These are phyloP conservation scores for Debaryomyces prosopidis DNA, from an alignment of 805 yeast genomes.

Conservation along the genomic window DNA sequence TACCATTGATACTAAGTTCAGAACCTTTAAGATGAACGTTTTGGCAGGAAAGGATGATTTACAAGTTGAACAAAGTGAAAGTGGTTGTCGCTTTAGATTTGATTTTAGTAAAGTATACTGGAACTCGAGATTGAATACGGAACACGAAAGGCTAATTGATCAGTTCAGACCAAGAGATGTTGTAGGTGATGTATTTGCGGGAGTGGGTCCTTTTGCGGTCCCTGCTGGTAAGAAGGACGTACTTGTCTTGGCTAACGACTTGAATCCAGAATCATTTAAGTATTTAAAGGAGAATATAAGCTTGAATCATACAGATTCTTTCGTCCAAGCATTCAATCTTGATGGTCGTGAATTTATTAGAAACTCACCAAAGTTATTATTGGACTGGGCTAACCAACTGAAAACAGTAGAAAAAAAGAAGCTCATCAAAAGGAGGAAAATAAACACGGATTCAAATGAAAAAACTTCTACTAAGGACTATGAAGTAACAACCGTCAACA, in stretches of 20 bases:
- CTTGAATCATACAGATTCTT: slow-evolving; percentile 59
- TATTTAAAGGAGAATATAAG: slow-evolving; percentile 65
- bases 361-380: slow-evolving; percentile 52
- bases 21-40: slow-evolving; percentile 93
- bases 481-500: slow-evolving; percentile 20
- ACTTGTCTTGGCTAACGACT: slow-evolving; percentile 85
- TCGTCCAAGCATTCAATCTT: slow-evolving; percentile 63
- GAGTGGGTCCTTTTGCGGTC: slow-evolving; percentile 97
- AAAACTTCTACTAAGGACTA: slow-evolving; percentile 10
- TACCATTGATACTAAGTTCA: slow-evolving; percentile 79
- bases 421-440: slow-evolving; percentile 37
- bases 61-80: slow-evolving; percentile 82
- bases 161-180: slow-evolving; percentile 66
- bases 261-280: slow-evolving; percentile 83
- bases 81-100: slow-evolving; percentile 81
- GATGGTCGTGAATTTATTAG: slow-evolving; percentile 86
- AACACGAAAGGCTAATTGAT: slow-evolving; percentile 78
- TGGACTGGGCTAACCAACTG: slow-evolving; percentile 44
- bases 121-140: slow-evolving; percentile 94
- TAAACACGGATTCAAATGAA: slow-evolving; percentile 24
- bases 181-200: slow-evolving; percentile 95
- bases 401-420: slow-evolving; percentile 35
- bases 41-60: slow-evolving; percentile 82
- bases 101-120: slow-evolving; percentile 95
- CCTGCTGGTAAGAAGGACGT: slow-evolving; percentile 89